These are phyloP conservation scores for Flaveria floridana DNA, from an alignment of 140 eudicot genomes.

Conservation along the genomic window DNA sequence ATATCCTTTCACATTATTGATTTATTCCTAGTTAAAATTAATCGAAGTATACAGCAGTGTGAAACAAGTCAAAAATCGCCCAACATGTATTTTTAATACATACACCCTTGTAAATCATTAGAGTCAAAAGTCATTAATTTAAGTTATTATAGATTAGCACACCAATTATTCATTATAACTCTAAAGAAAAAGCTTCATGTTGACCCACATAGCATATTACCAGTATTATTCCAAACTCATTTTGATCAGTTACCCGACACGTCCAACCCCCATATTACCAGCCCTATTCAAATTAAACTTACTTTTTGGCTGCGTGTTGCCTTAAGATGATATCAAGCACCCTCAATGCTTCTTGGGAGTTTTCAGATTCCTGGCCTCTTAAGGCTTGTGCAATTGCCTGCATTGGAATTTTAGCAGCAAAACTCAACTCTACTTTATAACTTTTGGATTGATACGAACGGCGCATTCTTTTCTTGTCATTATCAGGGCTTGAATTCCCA, in stretches of 20 bases:
- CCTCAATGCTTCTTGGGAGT: slow-evolving; percentile 68
- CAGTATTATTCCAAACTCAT: not conserved
- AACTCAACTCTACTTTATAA: slow-evolving; percentile 70
- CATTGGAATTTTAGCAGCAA: slow-evolving; percentile 88
- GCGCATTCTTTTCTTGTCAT: slow-evolving; percentile 60
- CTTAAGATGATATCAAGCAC: slow-evolving; percentile 75
- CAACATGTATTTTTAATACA: not conserved
- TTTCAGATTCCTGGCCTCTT: slow-evolving; percentile 68
- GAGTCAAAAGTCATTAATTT: not conserved
- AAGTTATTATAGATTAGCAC: not conserved
- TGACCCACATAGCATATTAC: not conserved
- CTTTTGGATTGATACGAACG: slow-evolving; percentile 61
- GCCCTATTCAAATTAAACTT: slow-evolving; percentile 14
- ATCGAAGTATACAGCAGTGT: not conserved
- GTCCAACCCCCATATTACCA: not conserved
- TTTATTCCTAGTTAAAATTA: no score
- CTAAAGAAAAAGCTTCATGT: not conserved
- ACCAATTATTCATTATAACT: not conserved
- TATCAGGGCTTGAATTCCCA: slow-evolving; percentile 58
- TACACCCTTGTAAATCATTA: not conserved
- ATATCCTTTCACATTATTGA: no score
- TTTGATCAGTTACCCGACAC: not conserved
- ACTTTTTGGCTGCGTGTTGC: slow-evolving; percentile 83
- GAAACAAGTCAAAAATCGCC: not conserved
- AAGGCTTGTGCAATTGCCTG: slow-evolving; percentile 73